Percentiles rank a stretch among this genome's conserved stretches.
Conservation (phyloP, 2,329 filamentous ascomycete genomes). For the Calonectria pteridis region DNA sequence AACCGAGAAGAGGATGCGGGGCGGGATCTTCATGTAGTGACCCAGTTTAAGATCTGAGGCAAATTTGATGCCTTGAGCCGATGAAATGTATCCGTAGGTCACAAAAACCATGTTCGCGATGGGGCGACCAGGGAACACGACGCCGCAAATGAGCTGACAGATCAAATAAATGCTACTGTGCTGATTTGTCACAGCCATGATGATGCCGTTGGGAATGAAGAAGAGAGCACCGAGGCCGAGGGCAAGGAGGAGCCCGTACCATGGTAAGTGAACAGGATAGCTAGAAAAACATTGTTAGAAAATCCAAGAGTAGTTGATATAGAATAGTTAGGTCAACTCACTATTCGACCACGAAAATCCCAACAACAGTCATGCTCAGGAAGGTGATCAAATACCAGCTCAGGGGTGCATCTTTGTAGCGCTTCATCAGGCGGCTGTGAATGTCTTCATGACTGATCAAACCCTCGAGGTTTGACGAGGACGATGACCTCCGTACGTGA, state of each 20-base stretch:
- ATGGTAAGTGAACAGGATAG: conserved; percentile 85
- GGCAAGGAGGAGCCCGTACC: conserved; percentile 86
- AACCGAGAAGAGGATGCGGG: conserved; percentile 81
- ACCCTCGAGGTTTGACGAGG: conserved; percentile 60
- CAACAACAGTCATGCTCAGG: conserved; percentile 79
- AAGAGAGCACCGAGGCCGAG: conserved; percentile 82
- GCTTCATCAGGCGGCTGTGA: conserved; percentile 85
- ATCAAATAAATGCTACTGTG: conserved; percentile 89
- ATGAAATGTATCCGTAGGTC: conserved; percentile 91
- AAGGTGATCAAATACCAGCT: conserved; percentile 86
- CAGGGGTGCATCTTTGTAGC: conserved; percentile 85
- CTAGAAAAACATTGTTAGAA: conserved; percentile 53
- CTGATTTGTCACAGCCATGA: conserved; percentile 94
- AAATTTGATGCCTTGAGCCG: conserved; percentile 90
- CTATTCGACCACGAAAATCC: conserved; percentile 89
- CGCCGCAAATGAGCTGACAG: conserved; percentile 86
- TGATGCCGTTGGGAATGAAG: conserved; percentile 91
- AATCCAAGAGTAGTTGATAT: neutral
- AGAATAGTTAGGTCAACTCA: conserved; percentile 56
- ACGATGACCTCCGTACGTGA: conserved; percentile 47
- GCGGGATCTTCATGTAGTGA: conserved; percentile 90
- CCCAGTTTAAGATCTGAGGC: conserved; percentile 88
- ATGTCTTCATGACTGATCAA: conserved; percentile 82
- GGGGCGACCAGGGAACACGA: conserved; percentile 84
- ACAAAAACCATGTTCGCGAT: conserved; percentile 96